Conservation (phyloP, 352 stramenopile species). For the Pythium brassicae region DNA sequence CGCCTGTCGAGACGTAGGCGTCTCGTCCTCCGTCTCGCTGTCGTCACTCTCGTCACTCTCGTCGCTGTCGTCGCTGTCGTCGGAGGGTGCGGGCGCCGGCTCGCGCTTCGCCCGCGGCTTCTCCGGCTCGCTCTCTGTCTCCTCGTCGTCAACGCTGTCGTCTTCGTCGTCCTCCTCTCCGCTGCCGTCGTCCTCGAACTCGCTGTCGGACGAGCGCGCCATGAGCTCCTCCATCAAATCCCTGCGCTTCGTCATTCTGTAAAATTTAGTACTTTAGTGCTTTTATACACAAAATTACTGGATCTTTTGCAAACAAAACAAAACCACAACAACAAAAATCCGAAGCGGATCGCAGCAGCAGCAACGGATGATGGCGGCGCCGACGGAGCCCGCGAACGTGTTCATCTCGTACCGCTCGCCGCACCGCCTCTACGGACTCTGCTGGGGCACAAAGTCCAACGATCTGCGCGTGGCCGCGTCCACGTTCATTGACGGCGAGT, state of each 20-base stretch:
- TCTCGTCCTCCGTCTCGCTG: constrained; percentile 10
- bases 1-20: not conserved
- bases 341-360: no score
- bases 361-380: no score
- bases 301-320: not conserved
- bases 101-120: constrained; percentile 9
- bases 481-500: constrained; percentile 80
- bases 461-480: constrained; percentile 64
- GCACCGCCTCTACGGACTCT: constrained; percentile 72
- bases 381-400: constrained; percentile 20
- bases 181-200: not conserved
- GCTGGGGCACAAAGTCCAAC: constrained; percentile 59
- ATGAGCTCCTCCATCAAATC: constrained; percentile 12
- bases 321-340: no score
- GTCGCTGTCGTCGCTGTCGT: constrained; percentile 7
- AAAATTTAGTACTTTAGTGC: no score
- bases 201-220: not conserved
- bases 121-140: constrained; percentile 25
- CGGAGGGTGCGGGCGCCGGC: not conserved
- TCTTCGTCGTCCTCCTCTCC: no score
- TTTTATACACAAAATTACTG: no score
- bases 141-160: constrained; percentile 10
- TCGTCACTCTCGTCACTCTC: constrained; percentile 5
- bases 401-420: constrained; percentile 72
- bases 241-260: not conserved